Evolutionary conservation across 139 green algal genomes (phyloP), one percentile per base, ranked within the genome.

Genomic region (Chlorella ohadii): DNA sequence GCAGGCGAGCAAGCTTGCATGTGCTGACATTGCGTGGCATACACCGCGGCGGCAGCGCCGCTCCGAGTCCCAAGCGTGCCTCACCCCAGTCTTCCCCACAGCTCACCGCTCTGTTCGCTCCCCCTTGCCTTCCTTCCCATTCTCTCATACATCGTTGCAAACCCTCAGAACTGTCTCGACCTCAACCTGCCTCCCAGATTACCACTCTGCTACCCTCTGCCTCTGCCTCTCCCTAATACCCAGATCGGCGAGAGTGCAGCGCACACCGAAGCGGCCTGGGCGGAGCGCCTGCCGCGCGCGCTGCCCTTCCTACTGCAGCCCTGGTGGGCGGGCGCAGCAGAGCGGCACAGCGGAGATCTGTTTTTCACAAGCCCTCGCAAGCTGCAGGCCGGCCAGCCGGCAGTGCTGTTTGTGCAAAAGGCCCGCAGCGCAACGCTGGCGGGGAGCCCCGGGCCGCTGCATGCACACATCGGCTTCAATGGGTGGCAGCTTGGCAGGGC

Each of bases 261-360:
- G 1, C 88, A 91, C 79, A 91, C 55, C 38, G 88, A 91, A 73
- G 31, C 33, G 11, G 76, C 82, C 5, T 91, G 88, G 88, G 84
- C 78, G 3, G 27, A 56, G 27, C 63, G 88, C 3, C 86, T 91
- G 81, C 88, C 79, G 4, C 23, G 0, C 7, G 88, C 85, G 28
- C 83, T 91, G 34, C 11, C 11, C 31, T 86, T 84, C 87, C 87
- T 91, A 70, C 78, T 88, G 17, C 12, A 28, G 15, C 84, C 74
- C 63, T 87, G 83, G 83, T 87, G 83, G 83, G 64, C 12, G 13
- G 83, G n/a, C 22, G 51, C 72, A 28, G 36, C 74, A 44, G 44
- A 33, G 27, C 33, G 36, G 15, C 75, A 81, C 57, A 44, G n/a
- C 55, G 9, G 15, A 56, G 34, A 78, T 23, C 83, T 87, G n/a